A percentile compares a stretch with the other conserved stretches of the same genome.
These are phyloP conservation scores for Fusarium brevicatenulatum DNA, from an alignment of 2,329 filamentous ascomycete genomes.

Conservation along the genomic window DNA sequence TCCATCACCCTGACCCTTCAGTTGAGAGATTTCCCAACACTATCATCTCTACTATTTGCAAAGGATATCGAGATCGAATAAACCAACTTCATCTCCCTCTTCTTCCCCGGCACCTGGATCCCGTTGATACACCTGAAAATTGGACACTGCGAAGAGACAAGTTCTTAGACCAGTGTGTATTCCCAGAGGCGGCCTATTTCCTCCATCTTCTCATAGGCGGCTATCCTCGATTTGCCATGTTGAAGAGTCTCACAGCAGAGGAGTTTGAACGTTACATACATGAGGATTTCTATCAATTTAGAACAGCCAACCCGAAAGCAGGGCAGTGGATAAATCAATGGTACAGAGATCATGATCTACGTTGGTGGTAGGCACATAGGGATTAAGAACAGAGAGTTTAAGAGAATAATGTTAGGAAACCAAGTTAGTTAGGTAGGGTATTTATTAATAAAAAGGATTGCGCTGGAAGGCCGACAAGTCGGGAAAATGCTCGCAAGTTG, in stretches of 20 bases:
- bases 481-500: too few species aligned
- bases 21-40: too few species aligned
- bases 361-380: neutral
- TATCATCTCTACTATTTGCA: too few species aligned
- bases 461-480: too few species aligned
- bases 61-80: too few species aligned
- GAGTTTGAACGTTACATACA: neutral
- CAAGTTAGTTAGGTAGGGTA: too few species aligned
- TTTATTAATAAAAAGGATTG: too few species aligned
- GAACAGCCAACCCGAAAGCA: rapidly evolving
- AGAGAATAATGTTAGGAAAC: too few species aligned
- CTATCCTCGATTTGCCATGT: neutral
- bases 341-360: neutral
- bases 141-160: neutral
- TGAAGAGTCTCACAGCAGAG: neutral
- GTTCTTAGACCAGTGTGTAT: rapidly evolving
- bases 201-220: neutral
- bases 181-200: rapidly evolving
- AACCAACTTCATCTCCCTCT: neutral
- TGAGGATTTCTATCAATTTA: neutral
- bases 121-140: neutral
- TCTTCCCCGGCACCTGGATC: neutral
- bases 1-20: neutral
- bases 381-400: neutral
- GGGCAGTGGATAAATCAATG: rapidly evolving